phyloP scores from a whole-genome alignment of 495 filamentous ascomycete genomes.

The Lichina pygmaea region DNA sequence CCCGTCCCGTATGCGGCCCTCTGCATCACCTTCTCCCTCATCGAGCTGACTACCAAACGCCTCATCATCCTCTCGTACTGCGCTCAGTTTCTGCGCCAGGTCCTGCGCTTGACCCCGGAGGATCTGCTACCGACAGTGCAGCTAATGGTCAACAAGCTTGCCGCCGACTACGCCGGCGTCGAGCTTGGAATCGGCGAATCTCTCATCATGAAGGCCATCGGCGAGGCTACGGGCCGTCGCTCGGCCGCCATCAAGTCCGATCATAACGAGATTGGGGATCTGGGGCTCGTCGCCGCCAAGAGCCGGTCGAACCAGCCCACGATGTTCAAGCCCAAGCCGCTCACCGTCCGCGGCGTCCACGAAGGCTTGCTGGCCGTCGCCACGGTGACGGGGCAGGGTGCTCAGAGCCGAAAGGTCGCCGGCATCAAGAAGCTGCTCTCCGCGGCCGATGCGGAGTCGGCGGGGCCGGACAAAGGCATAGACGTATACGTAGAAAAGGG shows the following conservation, averaged over 20 bases:
- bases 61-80: constrained; percentile 69
- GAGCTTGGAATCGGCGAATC: constrained; percentile 94
- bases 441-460: constrained; percentile 43
- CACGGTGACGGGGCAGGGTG: constrained; percentile 59
- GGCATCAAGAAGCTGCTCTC: constrained; percentile 87
- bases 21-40: constrained; percentile 76
- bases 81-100: constrained; percentile 73
- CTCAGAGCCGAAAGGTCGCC: constrained; percentile 73
- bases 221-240: constrained; percentile 75
- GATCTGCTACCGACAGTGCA: constrained; percentile 71
- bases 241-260: constrained; percentile 71
- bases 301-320: constrained; percentile 81
- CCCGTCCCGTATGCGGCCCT: constrained; percentile 88
- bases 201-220: constrained; percentile 93
- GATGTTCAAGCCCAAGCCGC: constrained; percentile 86
- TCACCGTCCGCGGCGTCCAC: constrained; percentile 69
- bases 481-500: constrained; percentile 87
- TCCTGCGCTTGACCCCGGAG: constrained; percentile 65
- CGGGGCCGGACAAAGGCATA: constrained; percentile 43
- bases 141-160: constrained; percentile 94
- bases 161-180: constrained; percentile 85
- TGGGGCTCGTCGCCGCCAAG: constrained; percentile 85
- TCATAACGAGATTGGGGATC: constrained; percentile 84
- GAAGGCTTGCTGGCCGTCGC: constrained; percentile 75
- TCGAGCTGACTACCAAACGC: constrained; percentile 82